Evolutionary conservation across 345 rosid genomes (phyloP).

Genomic region (Camelina neglecta): DNA sequence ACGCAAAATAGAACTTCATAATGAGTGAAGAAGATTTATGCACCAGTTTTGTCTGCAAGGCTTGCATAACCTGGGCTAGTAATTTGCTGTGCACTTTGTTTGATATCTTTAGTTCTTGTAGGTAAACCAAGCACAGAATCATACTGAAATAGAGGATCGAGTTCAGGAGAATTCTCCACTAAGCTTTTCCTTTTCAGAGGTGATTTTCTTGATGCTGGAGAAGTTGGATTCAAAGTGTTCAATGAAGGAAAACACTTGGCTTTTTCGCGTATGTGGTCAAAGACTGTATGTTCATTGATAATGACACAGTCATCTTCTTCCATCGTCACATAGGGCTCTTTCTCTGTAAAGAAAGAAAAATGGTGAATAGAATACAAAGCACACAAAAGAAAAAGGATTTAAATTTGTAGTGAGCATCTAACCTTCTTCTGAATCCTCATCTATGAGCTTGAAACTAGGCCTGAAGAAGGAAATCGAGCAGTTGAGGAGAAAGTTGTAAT

Average conservation of each 20-base stretch:
- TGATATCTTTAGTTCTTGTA: conserved; percentile 33
- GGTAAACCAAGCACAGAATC: conserved; percentile 35
- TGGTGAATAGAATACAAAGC: conserved; percentile 25
- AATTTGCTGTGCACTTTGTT: conserved; percentile 28
- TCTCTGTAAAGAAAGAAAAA: conserved; percentile 43
- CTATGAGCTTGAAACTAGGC: conserved; percentile 91
- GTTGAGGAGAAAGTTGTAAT: neutral
- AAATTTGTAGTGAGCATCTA: conserved; percentile 25
- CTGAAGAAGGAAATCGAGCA: conserved; percentile 50
- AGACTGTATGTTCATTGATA: conserved; percentile 63
- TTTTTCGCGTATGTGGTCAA: conserved; percentile 83
- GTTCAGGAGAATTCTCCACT: conserved; percentile 49
- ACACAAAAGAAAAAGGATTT: neutral
- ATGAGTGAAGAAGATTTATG: conserved; percentile 23
- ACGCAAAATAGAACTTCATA: neutral
- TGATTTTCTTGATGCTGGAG: conserved; percentile 48
- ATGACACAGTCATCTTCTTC: conserved; percentile 57
- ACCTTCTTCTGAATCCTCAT: conserved; percentile 83
- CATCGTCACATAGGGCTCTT: conserved; percentile 44
- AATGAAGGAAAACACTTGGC: conserved; percentile 72
- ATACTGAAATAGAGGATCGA: conserved; percentile 45
- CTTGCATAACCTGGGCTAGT: conserved; percentile 33
- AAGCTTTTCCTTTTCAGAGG: conserved; percentile 57
- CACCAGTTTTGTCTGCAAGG: conserved; percentile 50
- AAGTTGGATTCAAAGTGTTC: conserved; percentile 47